Percentiles rank a stretch among this genome's conserved stretches.
These are phyloP conservation scores for Paradendryphiella salina DNA, from an alignment of 2,329 filamentous ascomycete genomes.

Conservation along the genomic window DNA sequence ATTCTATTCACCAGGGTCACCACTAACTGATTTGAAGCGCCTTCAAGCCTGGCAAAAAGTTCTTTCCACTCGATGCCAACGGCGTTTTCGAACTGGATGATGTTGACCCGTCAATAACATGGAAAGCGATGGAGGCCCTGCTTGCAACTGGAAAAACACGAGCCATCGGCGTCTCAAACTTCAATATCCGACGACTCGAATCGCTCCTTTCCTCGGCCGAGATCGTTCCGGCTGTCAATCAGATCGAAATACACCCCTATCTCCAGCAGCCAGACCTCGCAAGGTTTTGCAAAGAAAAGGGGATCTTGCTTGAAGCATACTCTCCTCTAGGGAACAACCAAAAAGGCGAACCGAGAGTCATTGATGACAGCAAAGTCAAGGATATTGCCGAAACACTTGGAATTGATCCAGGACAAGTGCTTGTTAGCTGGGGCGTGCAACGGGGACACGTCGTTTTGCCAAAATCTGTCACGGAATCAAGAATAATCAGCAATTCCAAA, in stretches of 20 bases:
- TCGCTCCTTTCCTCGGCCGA: constrained; percentile 51
- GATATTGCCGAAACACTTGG: no score
- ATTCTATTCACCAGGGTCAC: constrained; percentile 47
- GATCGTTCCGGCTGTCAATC: constrained; percentile 23
- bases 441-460: no score
- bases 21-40: no score
- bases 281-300: constrained; percentile 10
- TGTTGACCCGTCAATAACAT: constrained; percentile 16
- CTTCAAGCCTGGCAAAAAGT: background rate
- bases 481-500: no score
- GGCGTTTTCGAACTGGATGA: no score
- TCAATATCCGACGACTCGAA: constrained; percentile 47
- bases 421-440: no score
- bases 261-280: constrained; percentile 13
- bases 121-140: constrained; percentile 39
- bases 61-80: background rate
- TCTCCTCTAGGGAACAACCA: no score
- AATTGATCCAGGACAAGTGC: no score
- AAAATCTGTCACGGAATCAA: no score
- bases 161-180: constrained; percentile 27
- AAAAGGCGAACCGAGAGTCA: no score
- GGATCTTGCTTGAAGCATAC: no score
- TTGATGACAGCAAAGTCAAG: no score
- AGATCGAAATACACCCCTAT: constrained; percentile 20
- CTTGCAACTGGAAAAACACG: constrained; percentile 31